Base-by-base conservation (phyloP, 345 rosid species). In the Salix udensis region DNA sequence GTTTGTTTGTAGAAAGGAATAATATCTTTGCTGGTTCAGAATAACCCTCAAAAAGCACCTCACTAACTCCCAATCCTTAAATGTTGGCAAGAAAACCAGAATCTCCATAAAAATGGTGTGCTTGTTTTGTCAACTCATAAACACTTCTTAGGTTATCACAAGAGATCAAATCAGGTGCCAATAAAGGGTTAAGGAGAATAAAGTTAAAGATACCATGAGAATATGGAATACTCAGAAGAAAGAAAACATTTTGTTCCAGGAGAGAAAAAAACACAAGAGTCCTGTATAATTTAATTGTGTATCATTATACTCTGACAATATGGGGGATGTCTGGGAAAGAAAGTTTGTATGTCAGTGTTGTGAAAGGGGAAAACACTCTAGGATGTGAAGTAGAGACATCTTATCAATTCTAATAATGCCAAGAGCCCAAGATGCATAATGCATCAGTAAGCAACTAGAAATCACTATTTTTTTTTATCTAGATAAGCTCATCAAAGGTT, bases 401-500 rank as follows among this genome's bases (percentile, higher is more conserved):
- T 65, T 26, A 14, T 67, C 34, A 55, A 74, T 61, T 60, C 65
- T 64, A 11, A 69, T 40, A 66, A 16, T 28, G 18, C 14, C 26
- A 40, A 19, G 58, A 15, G 70, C 72, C 5, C 48, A 36, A 34
- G 67, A 72, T 37, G 64, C 48, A 34, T 39, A 30, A 18, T 28
- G 36, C 15, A 75, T 48, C 26, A 75, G 58, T 36, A 44, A 81
- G 78, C 65, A 83, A 74, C 40, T 68, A 67, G 14, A 24, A 61
- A 24, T 39, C 26, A 75, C n/a, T 31, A 55, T n/a, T 67, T 31
- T 67, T 31, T 21, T 66, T 53, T 58, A 53, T 58, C 52, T 15
- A 24, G 53, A 72, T 12, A 71, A 77, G 73, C 40, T 64, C 55
- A 28, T 24, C 40, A 66, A 71, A 69, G 31, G 28, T 26, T 26